Conservation (phyloP, 106 monocot species). For the Phalaenopsis aphrodite region DNA sequence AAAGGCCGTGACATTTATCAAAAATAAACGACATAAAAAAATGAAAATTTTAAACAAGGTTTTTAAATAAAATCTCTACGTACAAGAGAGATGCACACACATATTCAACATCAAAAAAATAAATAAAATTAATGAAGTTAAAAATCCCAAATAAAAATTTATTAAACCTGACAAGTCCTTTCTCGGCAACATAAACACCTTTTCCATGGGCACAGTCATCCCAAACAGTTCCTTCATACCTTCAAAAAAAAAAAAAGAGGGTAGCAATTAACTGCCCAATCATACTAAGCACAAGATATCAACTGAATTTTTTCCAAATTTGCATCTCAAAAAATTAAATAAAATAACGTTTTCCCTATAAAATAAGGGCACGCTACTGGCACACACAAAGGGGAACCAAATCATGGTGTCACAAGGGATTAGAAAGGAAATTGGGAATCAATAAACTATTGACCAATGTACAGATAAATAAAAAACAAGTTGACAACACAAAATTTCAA, state of each 20-base stretch:
- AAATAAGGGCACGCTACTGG: not conserved
- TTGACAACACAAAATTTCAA: not conserved
- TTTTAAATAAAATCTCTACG: not conserved
- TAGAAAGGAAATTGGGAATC: not conserved
- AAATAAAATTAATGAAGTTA: not conserved
- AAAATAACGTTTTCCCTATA: not conserved
- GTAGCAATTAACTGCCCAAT: not conserved
- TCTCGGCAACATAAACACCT: constrained; percentile 70
- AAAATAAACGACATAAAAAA: not conserved
- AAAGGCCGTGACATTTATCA: not conserved
- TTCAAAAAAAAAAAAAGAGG: constrained; percentile 11
- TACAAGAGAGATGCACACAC: not conserved
- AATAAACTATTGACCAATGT: not conserved
- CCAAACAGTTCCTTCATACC: constrained; percentile 89
- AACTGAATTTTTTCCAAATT: not conserved
- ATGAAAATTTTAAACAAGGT: not conserved
- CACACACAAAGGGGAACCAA: not conserved
- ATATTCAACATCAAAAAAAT: too few relatives aligned
- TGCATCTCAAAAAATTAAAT: not conserved
- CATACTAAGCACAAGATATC: not conserved
- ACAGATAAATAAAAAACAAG: not conserved
- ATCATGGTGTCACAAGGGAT: not conserved
- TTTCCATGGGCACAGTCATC: constrained; percentile 86
- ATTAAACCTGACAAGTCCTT: constrained; percentile 66
- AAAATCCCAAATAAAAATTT: not conserved